Evolutionary conservation across 768 basidiomycete species (phyloP).

Genomic region (Lactifluus hygrophoroides): DNA sequence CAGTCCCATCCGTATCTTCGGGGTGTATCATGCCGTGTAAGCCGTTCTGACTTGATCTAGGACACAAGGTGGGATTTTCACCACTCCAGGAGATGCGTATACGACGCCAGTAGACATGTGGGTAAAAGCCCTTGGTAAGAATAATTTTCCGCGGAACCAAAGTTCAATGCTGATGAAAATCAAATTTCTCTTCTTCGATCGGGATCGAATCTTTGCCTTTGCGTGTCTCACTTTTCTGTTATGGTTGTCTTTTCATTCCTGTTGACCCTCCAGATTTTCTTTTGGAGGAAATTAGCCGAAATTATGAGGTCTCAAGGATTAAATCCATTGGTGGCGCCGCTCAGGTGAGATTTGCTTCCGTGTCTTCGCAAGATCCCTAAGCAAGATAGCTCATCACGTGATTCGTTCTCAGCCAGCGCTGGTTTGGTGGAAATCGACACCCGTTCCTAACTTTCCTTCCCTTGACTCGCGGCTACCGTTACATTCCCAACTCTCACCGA

Average conservation of each 20-base stretch:
- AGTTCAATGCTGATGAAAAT: conserved; percentile 39
- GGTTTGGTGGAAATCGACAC: conserved; percentile 82
- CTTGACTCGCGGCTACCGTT: conserved; percentile 65
- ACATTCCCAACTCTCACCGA: conserved; percentile 57
- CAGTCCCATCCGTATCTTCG: background rate
- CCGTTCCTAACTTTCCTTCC: conserved; percentile 61
- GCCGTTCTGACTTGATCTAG: conserved; percentile 31
- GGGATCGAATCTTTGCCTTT: conserved; percentile 7
- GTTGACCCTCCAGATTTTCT: conserved; percentile 46
- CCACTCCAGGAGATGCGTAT: conserved; percentile 77
- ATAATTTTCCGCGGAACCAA: conserved; percentile 22
- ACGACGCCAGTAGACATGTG: conserved; percentile 89
- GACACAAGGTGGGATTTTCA: conserved; percentile 81
- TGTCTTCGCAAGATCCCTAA: background rate
- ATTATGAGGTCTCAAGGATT: conserved; percentile 61
- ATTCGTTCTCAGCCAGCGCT: conserved; percentile 44
- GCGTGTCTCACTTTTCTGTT: background rate
- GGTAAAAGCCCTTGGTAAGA: conserved; percentile 77
- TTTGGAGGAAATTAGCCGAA: conserved; percentile 63
- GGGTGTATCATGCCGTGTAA: background rate
- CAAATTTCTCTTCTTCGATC: conserved; percentile 38
- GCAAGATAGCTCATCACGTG: conserved; percentile 11
- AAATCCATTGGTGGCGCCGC: conserved; percentile 72
- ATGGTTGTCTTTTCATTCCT: background rate
- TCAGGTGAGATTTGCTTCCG: conserved; percentile 36